Evolutionary conservation across 805 yeast genomes (phyloP).

Genomic region (Zygosaccharomyces gambellarensis): DNA sequence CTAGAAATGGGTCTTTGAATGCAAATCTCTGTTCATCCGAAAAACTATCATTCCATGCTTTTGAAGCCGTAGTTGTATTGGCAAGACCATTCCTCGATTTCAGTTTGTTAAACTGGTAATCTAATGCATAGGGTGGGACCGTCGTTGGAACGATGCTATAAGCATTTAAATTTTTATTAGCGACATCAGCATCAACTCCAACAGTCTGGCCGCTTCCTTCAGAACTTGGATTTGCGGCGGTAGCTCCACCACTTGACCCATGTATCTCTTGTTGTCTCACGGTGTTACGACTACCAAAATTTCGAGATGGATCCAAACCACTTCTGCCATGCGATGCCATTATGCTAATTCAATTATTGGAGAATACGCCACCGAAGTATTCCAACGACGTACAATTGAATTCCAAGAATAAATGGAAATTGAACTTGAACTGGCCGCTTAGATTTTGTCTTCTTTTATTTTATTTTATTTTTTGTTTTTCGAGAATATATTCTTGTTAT

Average conservation of each 20-base stretch:
- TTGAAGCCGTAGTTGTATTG: background rate
- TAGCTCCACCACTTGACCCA: background rate
- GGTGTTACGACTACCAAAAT: background rate
- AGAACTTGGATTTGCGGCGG: background rate
- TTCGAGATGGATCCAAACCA: background rate
- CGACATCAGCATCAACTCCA: background rate
- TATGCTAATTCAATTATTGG: background rate
- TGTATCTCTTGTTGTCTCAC: background rate
- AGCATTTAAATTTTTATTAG: conserved; percentile 21
- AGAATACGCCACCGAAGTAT: too few species aligned
- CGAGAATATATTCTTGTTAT: background rate
- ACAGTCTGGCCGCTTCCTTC: background rate
- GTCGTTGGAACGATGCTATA: conserved; percentile 40
- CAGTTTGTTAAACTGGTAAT: conserved; percentile 33
- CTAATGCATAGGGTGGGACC: conserved; percentile 63
- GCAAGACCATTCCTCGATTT: conserved; percentile 23
- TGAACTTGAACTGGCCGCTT: too few species aligned
- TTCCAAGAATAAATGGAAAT: too few species aligned
- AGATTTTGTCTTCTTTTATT: too few species aligned
- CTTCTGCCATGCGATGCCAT: background rate
- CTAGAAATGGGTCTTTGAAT: conserved; percentile 34
- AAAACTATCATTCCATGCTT: background rate
- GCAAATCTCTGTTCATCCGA: conserved; percentile 5
- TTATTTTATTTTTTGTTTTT: background rate
- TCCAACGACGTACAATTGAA: too few species aligned